Conservation (phyloP, 2,329 filamentous ascomycete genomes). For the Teratosphaeria viscida region DNA sequence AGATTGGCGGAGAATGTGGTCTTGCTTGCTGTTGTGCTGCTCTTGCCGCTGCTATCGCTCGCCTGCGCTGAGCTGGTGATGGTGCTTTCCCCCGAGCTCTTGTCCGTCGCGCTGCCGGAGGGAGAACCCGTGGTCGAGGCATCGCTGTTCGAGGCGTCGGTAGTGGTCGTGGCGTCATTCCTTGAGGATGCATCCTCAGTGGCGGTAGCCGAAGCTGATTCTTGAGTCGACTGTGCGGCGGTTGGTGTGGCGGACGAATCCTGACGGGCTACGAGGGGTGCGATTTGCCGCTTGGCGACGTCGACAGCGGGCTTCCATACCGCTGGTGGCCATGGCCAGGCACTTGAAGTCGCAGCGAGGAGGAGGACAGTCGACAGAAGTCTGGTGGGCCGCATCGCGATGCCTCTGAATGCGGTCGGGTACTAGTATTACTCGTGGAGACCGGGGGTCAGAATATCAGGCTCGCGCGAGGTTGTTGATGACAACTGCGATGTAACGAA, state of each 20-base stretch:
- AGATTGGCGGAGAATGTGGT: conserved; percentile 38
- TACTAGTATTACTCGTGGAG: background rate
- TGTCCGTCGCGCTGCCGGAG: conserved; percentile 5
- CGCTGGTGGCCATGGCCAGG: conserved; percentile 13
- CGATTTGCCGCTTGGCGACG: conserved; percentile 18
- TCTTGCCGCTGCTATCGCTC: conserved; percentile 9
- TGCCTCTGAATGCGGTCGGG: background rate
- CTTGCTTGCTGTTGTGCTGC: conserved; percentile 24
- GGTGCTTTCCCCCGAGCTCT: conserved; percentile 4
- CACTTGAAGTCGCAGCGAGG: conserved; percentile 21
- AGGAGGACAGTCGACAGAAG: conserved; percentile 22
- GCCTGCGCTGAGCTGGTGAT: conserved; percentile 1
- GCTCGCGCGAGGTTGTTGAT: background rate
- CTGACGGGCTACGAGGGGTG: conserved; percentile 14
- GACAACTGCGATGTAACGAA: background rate
- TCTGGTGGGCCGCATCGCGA: conserved; percentile 25
- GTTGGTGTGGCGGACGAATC: conserved; percentile 1
- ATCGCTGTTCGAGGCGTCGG: conserved; percentile 7
- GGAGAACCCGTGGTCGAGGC: conserved; percentile 10
- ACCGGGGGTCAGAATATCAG: background rate
- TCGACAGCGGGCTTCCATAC: conserved; percentile 15
- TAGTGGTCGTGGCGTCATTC: conserved; percentile 8
- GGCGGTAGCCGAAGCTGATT: background rate
- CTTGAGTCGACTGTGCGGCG: background rate
- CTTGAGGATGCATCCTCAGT: background rate